phyloP scores from a whole-genome alignment of 306 rosid species.

The Ziziphus jujuba region DNA sequence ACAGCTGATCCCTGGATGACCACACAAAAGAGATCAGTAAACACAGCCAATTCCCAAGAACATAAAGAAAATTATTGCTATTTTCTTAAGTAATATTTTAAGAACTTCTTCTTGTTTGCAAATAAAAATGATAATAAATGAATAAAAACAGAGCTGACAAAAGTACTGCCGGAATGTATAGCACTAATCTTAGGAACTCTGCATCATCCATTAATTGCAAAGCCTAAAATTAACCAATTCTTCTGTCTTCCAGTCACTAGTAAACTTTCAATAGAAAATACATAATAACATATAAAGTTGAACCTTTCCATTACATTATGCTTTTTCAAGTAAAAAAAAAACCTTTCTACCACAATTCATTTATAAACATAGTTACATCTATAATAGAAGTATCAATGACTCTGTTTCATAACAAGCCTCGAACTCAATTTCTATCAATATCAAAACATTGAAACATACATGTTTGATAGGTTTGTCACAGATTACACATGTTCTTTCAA shows the following conservation, averaged over 20 bases:
- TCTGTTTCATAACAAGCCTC: too few relatives aligned
- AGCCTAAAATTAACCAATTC: background rate
- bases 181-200: background rate
- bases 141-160: conserved; percentile 1
- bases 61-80: background rate
- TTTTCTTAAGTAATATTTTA: background rate
- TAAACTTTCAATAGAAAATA: too few relatives aligned
- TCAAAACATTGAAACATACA: background rate
- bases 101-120: background rate
- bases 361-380: too few relatives aligned
- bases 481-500: too few relatives aligned
- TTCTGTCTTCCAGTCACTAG: too few relatives aligned
- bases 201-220: background rate
- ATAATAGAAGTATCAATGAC: too few relatives aligned
- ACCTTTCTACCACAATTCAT: too few relatives aligned
- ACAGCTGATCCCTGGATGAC: conserved; percentile 43
- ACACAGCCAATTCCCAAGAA: background rate
- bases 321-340: too few relatives aligned
- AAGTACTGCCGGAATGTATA: background rate
- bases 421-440: too few relatives aligned
- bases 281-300: too few relatives aligned
- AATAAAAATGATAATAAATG: background rate
- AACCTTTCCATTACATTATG: too few relatives aligned
- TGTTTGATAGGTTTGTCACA: too few relatives aligned
- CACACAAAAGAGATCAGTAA: conserved; percentile 6